Conservation (phyloP, 2,329 filamentous ascomycete species). For the Eurotiales sp. region DNA sequence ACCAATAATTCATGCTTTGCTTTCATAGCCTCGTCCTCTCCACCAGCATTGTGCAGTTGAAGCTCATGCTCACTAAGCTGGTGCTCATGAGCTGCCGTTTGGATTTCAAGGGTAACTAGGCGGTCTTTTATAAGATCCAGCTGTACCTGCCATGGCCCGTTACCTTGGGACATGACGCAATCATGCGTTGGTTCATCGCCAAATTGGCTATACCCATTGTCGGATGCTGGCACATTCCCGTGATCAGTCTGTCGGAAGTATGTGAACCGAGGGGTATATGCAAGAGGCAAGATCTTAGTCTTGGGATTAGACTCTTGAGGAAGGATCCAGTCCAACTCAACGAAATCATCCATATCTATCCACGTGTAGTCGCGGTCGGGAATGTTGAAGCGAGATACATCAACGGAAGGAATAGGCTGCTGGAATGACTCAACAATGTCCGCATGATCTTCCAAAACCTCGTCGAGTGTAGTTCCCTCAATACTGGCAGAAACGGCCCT, state of each 20-base stretch:
- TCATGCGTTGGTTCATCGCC: slow-evolving; percentile 90
- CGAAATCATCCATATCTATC: slow-evolving; percentile 99
- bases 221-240: slow-evolving; percentile 67
- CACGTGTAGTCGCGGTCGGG: slow-evolving; percentile 92
- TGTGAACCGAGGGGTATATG: slow-evolving; percentile 89
- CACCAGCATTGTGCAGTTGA: slow-evolving; percentile 51
- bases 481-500: slow-evolving; percentile 90
- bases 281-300: slow-evolving; percentile 89
- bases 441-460: slow-evolving; percentile 60
- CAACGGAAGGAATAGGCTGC: slow-evolving; percentile 49
- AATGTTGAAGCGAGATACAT: slow-evolving; percentile 86
- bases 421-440: slow-evolving; percentile 56
- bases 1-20: slow-evolving; percentile 49
- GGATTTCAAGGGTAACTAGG: slow-evolving; percentile 70
- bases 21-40: slow-evolving; percentile 44
- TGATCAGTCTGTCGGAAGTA: slow-evolving; percentile 98
- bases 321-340: slow-evolving; percentile 94
- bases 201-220: slow-evolving; percentile 80
- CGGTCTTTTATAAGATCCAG: slow-evolving; percentile 78
- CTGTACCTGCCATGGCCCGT: slow-evolving; percentile 86
- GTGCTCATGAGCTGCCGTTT: slow-evolving; percentile 71
- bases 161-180: slow-evolving; percentile 89
- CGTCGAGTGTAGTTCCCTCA: slow-evolving; percentile 71
- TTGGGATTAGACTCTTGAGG: slow-evolving; percentile 86
- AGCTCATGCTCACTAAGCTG: slow-evolving; percentile 73